These are phyloP conservation scores for Clavispora phyllophila DNA, from an alignment of 805 yeast genomes.

Conservation along the genomic window DNA sequence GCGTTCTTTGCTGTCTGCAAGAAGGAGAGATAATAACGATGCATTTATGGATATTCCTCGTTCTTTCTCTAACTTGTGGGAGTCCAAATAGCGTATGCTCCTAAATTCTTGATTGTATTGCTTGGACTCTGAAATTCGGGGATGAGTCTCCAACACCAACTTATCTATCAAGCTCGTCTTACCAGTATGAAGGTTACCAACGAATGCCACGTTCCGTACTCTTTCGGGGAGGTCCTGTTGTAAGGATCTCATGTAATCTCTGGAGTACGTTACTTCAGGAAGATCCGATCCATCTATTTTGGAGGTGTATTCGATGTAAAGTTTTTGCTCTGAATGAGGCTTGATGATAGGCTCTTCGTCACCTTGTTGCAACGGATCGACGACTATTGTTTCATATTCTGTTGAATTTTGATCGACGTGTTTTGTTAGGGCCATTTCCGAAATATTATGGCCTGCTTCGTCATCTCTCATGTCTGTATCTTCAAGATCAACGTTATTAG, in stretches of 20 bases:
- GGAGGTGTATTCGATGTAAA: constrained; percentile 35
- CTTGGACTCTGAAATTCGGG: constrained; percentile 18
- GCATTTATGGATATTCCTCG: constrained; percentile 67
- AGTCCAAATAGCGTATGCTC: constrained; percentile 65
- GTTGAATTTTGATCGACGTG: not conserved
- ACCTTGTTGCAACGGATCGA: constrained; percentile 13
- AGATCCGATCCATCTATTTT: constrained; percentile 23
- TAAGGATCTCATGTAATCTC: constrained; percentile 54
- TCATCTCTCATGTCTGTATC: not conserved
- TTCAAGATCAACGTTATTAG: constrained; percentile 11
- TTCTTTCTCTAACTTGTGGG: constrained; percentile 59
- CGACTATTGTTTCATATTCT: constrained; percentile 9
- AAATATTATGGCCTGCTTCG: not conserved
- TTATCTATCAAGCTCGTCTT: constrained; percentile 75
- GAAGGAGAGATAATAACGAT: constrained; percentile 55
- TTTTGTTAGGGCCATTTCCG: not conserved
- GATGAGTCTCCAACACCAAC: constrained; percentile 64
- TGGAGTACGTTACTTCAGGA: constrained; percentile 58
- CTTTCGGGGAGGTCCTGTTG: constrained; percentile 51
- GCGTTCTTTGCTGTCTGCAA: constrained; percentile 45
- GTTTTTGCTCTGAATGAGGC: constrained; percentile 40
- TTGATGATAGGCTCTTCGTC: constrained; percentile 58
- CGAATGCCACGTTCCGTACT: constrained; percentile 67
- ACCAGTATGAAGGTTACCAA: constrained; percentile 83
- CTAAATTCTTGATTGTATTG: constrained; percentile 33